Percentiles rank a stretch among this genome's conserved stretches.
Conservation (phyloP, 306 rosid species). For the Lathyrus sativus region DNA sequence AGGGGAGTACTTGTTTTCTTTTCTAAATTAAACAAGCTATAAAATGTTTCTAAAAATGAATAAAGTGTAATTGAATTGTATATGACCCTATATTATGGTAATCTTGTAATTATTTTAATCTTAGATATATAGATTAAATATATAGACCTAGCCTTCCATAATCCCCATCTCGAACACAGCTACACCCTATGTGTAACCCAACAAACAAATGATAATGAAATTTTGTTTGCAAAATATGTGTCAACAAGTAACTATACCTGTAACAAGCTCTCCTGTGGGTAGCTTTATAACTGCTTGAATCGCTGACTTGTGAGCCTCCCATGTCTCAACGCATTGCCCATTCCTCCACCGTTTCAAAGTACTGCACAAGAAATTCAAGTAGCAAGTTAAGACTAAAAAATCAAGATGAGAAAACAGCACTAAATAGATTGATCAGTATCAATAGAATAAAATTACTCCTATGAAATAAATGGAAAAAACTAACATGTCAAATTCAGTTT, state of each 20-base stretch:
- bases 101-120: too few species aligned
- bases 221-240: not conserved
- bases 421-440: not conserved
- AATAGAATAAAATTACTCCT: not conserved
- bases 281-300: conserved; percentile 82
- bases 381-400: not conserved
- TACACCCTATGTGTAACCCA: not conserved
- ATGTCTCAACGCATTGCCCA: conserved; percentile 65
- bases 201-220: conserved; percentile 25
- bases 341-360: conserved; percentile 84
- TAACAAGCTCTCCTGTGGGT: conserved; percentile 85
- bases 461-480: not conserved
- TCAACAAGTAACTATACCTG: conserved; percentile 50
- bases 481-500: not conserved
- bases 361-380: conserved; percentile 49
- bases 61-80: too few species aligned
- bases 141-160: too few species aligned
- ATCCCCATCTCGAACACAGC: too few species aligned
- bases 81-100: too few species aligned
- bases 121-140: too few species aligned
- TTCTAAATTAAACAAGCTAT: too few species aligned
- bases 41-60: too few species aligned
- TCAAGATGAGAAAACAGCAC: too few species aligned
- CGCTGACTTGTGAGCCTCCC: conserved; percentile 90
- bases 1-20: too few species aligned